phyloP scores from a whole-genome alignment of 768 basidiomycete species.

The Hortiboletus flavorubellus region DNA sequence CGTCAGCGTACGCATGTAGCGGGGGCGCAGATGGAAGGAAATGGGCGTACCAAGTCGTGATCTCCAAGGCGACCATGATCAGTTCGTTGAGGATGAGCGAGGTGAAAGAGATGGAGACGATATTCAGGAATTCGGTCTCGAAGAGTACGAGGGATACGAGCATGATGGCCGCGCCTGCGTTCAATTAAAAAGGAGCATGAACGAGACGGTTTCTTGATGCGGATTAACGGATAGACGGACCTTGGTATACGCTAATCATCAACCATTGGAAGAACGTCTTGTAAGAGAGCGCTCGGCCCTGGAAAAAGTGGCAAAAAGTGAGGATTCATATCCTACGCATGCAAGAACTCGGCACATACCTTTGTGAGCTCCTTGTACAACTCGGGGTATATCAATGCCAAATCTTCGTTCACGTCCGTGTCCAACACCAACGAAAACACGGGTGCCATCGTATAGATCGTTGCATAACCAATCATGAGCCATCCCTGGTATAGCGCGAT shows the following conservation, averaged over 20 bases:
- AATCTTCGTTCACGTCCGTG: conserved; percentile 91
- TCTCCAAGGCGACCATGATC: conserved; percentile 98
- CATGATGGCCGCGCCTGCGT: conserved; percentile 93
- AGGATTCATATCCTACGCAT: neutral
- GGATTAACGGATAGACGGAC: conserved; percentile 36
- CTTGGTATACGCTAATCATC: conserved; percentile 97
- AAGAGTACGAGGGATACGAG: conserved; percentile 94
- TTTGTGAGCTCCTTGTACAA: conserved; percentile 97
- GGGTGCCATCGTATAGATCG: conserved; percentile 96
- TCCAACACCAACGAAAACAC: conserved; percentile 97
- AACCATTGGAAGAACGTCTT: conserved; percentile 99
- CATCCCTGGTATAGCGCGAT: conserved; percentile 98
- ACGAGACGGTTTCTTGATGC: neutral
- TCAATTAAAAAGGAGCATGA: too few species aligned
- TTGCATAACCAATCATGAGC: conserved; percentile 96
- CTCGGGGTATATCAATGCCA: conserved; percentile 94
- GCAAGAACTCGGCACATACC: conserved; percentile 39
- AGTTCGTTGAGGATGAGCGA: conserved; percentile 94
- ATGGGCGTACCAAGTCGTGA: conserved; percentile 82
- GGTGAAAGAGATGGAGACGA: conserved; percentile 97
- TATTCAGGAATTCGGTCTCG: conserved; percentile 96
- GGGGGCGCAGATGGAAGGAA: neutral
- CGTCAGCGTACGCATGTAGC: neutral
- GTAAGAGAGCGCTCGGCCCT: conserved; percentile 93
- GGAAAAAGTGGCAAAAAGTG: neutral